phyloP scores from a whole-genome alignment of 2,329 filamentous ascomycete species.

The Aspergillus pseudoviridinutans region DNA sequence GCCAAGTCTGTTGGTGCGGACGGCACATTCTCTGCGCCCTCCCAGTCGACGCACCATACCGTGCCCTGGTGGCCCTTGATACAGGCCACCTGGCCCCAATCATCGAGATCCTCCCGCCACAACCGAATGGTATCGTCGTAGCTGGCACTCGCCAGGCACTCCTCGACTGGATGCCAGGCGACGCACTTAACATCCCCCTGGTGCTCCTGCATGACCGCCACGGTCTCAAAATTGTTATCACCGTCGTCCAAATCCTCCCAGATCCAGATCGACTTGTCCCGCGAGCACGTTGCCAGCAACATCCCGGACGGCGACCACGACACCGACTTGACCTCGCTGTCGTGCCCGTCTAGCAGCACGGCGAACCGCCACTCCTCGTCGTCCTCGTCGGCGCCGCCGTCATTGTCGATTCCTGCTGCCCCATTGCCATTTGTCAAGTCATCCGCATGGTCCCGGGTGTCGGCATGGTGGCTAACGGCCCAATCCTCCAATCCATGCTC shows the following conservation, averaged over 20 bases:
- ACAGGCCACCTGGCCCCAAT: conserved; percentile 86
- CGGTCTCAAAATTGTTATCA: conserved; percentile 94
- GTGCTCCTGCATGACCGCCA: conserved; percentile 91
- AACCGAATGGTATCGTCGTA: conserved; percentile 90
- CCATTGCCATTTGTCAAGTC: conserved; percentile 26
- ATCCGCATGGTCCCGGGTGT: conserved; percentile 14
- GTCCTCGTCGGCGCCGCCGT: conserved; percentile 50
- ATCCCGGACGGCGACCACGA: conserved; percentile 61
- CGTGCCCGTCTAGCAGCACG: conserved; percentile 89
- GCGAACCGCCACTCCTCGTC: conserved; percentile 89
- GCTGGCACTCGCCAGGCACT: conserved; percentile 82
- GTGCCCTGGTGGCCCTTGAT: conserved; percentile 78
- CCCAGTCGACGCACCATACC: conserved; percentile 81
- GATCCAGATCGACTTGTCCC: conserved; percentile 96
- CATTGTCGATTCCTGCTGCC: conserved; percentile 10
- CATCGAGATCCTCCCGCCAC: conserved; percentile 86
- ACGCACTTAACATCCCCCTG: conserved; percentile 94
- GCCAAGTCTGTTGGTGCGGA: conserved; percentile 5
- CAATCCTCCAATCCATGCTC: not conserved
- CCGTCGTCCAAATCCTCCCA: conserved; percentile 88
- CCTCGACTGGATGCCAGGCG: conserved; percentile 77
- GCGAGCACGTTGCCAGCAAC: conserved; percentile 81
- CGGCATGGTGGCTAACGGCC: conserved; percentile 18
- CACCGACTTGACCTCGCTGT: conserved; percentile 88
- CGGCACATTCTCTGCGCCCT: conserved; percentile 40